These are phyloP conservation scores for Erigeron canadensis DNA, from an alignment of 129 eudicot species.

Conservation along the genomic window DNA sequence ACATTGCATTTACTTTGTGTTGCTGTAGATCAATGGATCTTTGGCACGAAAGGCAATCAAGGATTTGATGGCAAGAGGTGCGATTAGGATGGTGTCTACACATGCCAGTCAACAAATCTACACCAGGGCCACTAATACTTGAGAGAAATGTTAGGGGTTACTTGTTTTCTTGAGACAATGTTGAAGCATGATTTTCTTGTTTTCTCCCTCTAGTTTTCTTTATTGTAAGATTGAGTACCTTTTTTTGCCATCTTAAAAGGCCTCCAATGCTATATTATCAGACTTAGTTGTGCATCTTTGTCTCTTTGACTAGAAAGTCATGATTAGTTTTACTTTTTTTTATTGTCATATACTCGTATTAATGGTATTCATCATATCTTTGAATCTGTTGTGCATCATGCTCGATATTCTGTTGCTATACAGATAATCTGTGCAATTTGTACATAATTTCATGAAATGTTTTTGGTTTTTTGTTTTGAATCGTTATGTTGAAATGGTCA, in stretches of 20 bases:
- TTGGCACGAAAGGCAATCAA: slow-evolving; percentile 81
- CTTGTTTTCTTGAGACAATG: slow-evolving; percentile 20
- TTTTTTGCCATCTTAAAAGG: slow-evolving; percentile 20
- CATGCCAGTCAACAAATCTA: slow-evolving; percentile 80
- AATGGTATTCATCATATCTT: too few species aligned
- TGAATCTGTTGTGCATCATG: too few species aligned
- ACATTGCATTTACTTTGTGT: background rate
- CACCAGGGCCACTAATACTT: slow-evolving; percentile 81
- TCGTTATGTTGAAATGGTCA: too few species aligned
- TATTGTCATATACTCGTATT: too few species aligned
- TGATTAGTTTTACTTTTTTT: background rate
- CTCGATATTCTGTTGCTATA: too few species aligned
- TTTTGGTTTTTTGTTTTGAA: too few species aligned
- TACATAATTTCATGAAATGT: too few species aligned
- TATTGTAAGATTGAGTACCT: slow-evolving; percentile 23
- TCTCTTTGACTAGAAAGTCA: background rate
- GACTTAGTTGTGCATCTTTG: slow-evolving; percentile 15
- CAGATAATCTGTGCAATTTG: too few species aligned
- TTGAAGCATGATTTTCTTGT: background rate
- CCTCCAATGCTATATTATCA: slow-evolving; percentile 9
- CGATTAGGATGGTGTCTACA: slow-evolving; percentile 70
- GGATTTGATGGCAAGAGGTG: slow-evolving; percentile 83
- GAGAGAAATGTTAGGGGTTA: background rate
- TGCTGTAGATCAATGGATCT: slow-evolving; percentile 69
- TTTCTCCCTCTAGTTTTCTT: slow-evolving; percentile 19